These are phyloP conservation scores for Sporothrix protearum DNA, from an alignment of 2,329 filamentous ascomycete species.

Conservation along the genomic window DNA sequence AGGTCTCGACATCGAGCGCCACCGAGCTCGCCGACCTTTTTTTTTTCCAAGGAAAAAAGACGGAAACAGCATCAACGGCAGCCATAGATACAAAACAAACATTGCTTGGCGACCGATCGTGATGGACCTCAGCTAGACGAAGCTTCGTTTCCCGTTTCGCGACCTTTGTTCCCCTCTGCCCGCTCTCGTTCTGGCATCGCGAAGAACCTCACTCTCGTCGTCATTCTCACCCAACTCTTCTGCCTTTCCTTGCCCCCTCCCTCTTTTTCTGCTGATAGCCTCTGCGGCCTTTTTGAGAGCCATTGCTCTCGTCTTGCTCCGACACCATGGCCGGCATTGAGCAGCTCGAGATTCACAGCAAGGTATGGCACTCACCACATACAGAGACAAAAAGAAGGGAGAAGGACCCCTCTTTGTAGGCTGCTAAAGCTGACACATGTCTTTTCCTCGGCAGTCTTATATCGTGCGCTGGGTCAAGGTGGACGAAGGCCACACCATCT, in stretches of 20 bases:
- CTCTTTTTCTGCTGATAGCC: background rate
- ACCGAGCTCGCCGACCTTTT: background rate
- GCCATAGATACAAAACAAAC: background rate
- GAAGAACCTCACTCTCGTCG: background rate
- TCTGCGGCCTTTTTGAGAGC: background rate
- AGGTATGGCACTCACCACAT: slow-evolving; percentile 51
- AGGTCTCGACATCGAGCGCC: slow-evolving; percentile 5
- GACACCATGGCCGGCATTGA: slow-evolving; percentile 83
- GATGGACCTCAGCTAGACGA: slow-evolving; percentile 10
- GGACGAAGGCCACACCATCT: slow-evolving; percentile 84
- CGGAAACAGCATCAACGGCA: background rate
- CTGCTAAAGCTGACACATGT: slow-evolving; percentile 29
- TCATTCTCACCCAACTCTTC: background rate
- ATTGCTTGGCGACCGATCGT: background rate
- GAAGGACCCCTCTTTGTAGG: background rate
- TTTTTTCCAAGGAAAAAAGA: background rate
- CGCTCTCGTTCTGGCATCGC: background rate
- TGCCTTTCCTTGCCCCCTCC: background rate
- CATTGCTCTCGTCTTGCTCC: background rate
- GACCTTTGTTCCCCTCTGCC: background rate
- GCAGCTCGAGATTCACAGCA: slow-evolving; percentile 95
- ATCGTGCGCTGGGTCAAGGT: slow-evolving; percentile 97
- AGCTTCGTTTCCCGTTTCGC: slow-evolving; percentile 2
- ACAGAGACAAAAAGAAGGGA: background rate
- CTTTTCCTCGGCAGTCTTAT: slow-evolving; percentile 67